A percentile compares a stretch with the other conserved stretches of the same genome.
These are phyloP conservation scores for Epichloe sp. DNA, from an alignment of 2,329 filamentous ascomycete species.

Conservation along the genomic window DNA sequence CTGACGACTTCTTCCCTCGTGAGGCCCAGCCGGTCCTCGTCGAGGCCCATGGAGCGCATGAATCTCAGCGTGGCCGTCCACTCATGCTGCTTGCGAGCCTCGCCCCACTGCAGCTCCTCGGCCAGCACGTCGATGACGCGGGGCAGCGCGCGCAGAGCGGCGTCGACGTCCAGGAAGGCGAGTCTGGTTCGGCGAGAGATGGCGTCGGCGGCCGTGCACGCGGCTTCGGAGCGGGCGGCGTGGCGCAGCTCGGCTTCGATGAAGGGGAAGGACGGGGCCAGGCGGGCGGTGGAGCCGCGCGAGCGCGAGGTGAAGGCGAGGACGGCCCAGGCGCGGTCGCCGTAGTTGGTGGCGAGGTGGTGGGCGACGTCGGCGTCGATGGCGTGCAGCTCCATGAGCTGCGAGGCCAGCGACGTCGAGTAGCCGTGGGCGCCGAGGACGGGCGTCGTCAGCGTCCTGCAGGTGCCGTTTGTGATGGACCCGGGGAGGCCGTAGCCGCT, in stretches of 20 bases:
- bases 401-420: conserved; percentile 20
- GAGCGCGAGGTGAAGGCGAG: conserved; percentile 24
- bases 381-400: conserved; percentile 24
- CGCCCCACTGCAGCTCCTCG: conserved; percentile 53
- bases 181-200: conserved; percentile 57
- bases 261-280: conserved; percentile 56
- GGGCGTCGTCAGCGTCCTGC: conserved; percentile 61
- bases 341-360: conserved; percentile 29
- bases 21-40: conserved; percentile 11
- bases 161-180: conserved; percentile 64
- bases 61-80: conserved; percentile 40
- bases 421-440: conserved; percentile 68
- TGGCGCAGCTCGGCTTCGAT: conserved; percentile 63
- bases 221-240: conserved; percentile 58
- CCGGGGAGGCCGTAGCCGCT: conserved; percentile 43
- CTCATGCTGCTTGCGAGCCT: conserved; percentile 39
- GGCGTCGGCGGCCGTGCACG: conserved; percentile 58
- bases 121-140: conserved; percentile 60
- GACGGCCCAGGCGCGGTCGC: conserved; percentile 57
- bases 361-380: conserved; percentile 27
- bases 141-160: conserved; percentile 55
- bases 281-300: conserved; percentile 34
- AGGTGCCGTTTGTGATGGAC: conserved; percentile 49
- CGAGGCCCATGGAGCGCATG: conserved; percentile 32
- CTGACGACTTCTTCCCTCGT: conserved; percentile 11